A percentile compares a stretch with the other conserved stretches of the same genome.
phyloP scores from a whole-genome alignment of 768 basidiomycete species.

The Boletus rufocinnamomeus region DNA sequence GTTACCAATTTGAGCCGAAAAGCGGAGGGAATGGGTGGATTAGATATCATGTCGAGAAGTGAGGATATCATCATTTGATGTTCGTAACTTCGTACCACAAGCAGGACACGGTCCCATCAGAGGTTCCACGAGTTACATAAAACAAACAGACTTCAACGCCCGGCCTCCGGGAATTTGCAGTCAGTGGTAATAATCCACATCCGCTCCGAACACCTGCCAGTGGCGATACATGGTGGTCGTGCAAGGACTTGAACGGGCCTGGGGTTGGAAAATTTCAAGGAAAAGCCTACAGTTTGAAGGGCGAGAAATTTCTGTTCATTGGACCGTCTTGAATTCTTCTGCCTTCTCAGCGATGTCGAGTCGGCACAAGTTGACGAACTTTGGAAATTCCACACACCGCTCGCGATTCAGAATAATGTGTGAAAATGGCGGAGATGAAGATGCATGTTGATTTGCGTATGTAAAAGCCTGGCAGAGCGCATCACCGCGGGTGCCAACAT shows the following conservation, averaged over 20 bases:
- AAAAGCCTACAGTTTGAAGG: neutral
- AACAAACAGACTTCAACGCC: neutral
- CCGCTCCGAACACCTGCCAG: neutral
- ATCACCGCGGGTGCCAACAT: neutral
- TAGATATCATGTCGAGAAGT: too few relatives aligned
- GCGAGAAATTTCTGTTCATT: neutral
- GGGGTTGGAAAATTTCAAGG: neutral
- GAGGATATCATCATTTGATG: neutral
- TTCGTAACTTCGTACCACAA: neutral
- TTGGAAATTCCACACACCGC: neutral
- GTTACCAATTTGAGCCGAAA: too few relatives aligned
- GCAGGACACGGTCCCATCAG: neutral
- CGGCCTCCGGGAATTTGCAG: neutral
- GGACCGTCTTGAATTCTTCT: neutral
- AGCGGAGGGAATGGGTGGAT: neutral
- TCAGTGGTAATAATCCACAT: neutral
- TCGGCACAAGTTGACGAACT: neutral
- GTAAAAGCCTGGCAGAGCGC: neutral
- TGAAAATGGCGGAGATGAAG: neutral
- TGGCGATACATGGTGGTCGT: neutral
- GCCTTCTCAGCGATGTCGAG: neutral
- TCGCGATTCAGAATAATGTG: neutral
- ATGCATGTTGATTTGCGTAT: constrained; percentile 2
- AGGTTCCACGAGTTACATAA: neutral
- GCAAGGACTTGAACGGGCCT: neutral